A percentile compares a stretch with the other conserved stretches of the same genome.
Conservation (phyloP, 768 basidiomycete genomes). For the Coprinopsis cinerea region DNA sequence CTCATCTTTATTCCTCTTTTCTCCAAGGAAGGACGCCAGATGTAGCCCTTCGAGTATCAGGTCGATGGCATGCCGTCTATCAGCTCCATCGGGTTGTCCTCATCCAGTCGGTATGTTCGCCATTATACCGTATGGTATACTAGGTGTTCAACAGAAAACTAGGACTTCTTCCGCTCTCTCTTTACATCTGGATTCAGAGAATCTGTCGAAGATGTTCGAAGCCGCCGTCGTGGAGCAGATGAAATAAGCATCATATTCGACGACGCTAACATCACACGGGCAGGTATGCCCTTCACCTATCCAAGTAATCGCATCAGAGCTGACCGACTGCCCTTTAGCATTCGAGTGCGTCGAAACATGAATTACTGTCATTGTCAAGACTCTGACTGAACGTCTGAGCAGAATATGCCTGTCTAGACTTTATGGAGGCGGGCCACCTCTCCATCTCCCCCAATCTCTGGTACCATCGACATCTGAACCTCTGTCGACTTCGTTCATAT, state of each 20-base stretch:
- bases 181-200: constrained; percentile 80
- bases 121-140: neutral
- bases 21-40: constrained; percentile 70
- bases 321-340: constrained; percentile 35
- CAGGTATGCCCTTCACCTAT: constrained; percentile 66
- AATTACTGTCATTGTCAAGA: neutral
- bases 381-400: constrained; percentile 1
- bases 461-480: constrained; percentile 64
- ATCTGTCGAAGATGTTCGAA: constrained; percentile 32
- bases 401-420: constrained; percentile 84
- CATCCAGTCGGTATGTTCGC: constrained; percentile 64
- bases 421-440: constrained; percentile 78
- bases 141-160: constrained; percentile 11
- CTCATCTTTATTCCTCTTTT: constrained; percentile 73
- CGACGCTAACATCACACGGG: constrained; percentile 83
- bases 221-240: constrained; percentile 30
- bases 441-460: constrained; percentile 60
- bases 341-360: constrained; percentile 88
- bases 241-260: constrained; percentile 71
- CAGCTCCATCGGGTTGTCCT: constrained; percentile 80
- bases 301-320: neutral
- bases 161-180: constrained; percentile 86
- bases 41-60: constrained; percentile 64
- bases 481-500: constrained; percentile 63
- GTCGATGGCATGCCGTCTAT: constrained; percentile 67